Conservation (phyloP, 2,329 filamentous ascomycete species). For the Pseudogymnoascus sp. region DNA sequence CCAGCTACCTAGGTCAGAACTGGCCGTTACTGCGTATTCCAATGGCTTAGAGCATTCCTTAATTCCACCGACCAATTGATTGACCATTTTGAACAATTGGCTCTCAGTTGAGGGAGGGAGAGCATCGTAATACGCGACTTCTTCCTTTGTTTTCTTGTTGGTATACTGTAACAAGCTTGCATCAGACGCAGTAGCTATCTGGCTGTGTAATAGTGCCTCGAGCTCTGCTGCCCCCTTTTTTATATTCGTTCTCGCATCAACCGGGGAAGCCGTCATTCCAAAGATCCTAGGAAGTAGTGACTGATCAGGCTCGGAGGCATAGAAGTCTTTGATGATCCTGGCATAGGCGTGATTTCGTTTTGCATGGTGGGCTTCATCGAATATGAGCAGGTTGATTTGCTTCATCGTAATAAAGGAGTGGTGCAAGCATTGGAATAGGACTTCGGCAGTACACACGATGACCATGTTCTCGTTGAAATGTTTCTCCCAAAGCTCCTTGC, state of each 20-base stretch:
- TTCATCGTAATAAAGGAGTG: conserved; percentile 73
- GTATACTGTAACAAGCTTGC: conserved; percentile 46
- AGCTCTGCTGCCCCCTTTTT: conserved; percentile 62
- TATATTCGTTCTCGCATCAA: conserved; percentile 74
- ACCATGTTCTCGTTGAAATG: conserved; percentile 62
- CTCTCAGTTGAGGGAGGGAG: conserved; percentile 52
- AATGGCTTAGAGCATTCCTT: conserved; percentile 32
- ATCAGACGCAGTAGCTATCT: conserved; percentile 71
- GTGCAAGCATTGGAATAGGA: conserved; percentile 69
- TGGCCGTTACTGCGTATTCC: conserved; percentile 48
- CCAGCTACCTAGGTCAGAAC: conserved; percentile 69
- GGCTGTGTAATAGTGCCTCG: conserved; percentile 68
- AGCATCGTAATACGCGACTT: conserved; percentile 45
- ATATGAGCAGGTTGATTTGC: conserved; percentile 82
- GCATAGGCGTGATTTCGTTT: conserved; percentile 93
- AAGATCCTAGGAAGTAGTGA: conserved; percentile 65
- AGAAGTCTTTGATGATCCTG: conserved; percentile 82
- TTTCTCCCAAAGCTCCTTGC: conserved; percentile 49
- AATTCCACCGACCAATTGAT: not conserved
- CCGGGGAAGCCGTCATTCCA: conserved; percentile 94
- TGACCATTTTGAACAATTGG: conserved; percentile 44
- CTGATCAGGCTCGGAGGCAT: conserved; percentile 43
- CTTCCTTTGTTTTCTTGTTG: conserved; percentile 51
- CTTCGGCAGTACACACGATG: conserved; percentile 86
- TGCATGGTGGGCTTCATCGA: conserved; percentile 93